Percentiles rank a stretch among this genome's conserved stretches.
Conservation (phyloP, 176 grass and related monocot species). For the Aegilops tauschii region DNA sequence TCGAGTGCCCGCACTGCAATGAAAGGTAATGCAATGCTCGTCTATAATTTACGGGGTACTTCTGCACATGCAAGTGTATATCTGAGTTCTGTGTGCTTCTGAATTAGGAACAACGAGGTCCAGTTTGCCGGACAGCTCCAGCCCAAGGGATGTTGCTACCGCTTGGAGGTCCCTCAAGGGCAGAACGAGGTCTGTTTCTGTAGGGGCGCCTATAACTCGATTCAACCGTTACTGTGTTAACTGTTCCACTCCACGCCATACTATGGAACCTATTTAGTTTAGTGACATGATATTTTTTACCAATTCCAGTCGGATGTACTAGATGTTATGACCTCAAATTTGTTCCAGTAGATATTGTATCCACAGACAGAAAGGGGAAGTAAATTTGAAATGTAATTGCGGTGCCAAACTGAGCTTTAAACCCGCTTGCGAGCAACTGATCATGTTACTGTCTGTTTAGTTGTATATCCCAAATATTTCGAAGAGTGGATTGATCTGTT, state of each 20-base stretch:
- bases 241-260: background rate
- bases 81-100: background rate
- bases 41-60: background rate
- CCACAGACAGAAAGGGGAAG: background rate
- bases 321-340: background rate
- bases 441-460: background rate
- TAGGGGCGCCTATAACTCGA: background rate
- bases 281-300: background rate
- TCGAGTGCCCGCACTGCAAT: conserved; percentile 74
- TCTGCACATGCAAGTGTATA: background rate
- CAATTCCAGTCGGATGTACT: background rate
- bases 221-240: background rate
- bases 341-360: background rate
- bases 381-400: background rate
- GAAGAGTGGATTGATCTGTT: background rate
- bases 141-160: conserved; percentile 66
- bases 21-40: conserved; percentile 47
- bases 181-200: conserved; percentile 47
- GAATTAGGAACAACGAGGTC: conserved; percentile 76
- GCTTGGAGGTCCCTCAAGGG: conserved; percentile 52
- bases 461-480: background rate
- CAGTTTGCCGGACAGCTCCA: conserved; percentile 82
- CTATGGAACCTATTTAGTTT: background rate
- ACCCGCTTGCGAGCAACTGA: background rate
- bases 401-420: background rate